A percentile compares a stretch with the other conserved stretches of the same genome.
Evolutionary conservation across 805 yeast species (phyloP).

Genomic region (Jamesozyma spencerorum): DNA sequence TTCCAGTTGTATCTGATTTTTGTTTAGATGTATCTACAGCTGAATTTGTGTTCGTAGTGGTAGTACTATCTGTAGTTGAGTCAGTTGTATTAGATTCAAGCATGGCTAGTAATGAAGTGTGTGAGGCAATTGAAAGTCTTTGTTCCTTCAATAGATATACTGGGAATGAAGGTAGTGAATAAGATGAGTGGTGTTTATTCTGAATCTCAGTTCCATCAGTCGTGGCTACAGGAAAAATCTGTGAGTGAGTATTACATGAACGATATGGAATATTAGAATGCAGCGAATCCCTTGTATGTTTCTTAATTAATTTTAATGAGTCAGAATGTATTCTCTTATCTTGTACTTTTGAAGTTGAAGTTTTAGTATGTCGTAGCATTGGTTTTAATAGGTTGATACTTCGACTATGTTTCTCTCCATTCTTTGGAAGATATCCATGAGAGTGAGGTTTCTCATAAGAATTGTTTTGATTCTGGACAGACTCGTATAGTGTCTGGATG

Average conservation of each 20-base stretch:
- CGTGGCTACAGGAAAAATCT: slow-evolving; percentile 4
- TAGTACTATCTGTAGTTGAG: slow-evolving; percentile 1
- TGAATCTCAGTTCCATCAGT: neutral
- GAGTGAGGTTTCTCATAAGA: neutral
- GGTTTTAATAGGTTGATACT: neutral
- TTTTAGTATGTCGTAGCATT: neutral
- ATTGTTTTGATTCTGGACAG: neutral
- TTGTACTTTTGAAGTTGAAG: neutral
- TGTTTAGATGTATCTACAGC: too few species aligned
- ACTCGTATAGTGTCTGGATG: neutral
- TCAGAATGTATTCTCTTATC: neutral
- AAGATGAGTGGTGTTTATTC: neutral
- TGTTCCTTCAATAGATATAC: slow-evolving; percentile 1
- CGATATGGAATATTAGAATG: slow-evolving; percentile 3
- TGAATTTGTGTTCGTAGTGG: too few species aligned
- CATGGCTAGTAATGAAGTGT: slow-evolving; percentile 4
- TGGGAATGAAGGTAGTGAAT: slow-evolving; percentile 2
- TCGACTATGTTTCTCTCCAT: neutral
- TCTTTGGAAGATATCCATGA: too few species aligned
- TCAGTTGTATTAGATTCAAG: slow-evolving; percentile 2
- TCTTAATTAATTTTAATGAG: neutral
- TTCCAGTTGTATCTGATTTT: too few species aligned
- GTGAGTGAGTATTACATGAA: slow-evolving; percentile 6
- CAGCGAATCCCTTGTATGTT: slow-evolving; percentile 1
- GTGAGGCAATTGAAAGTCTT: slow-evolving; percentile 1